A percentile compares a stretch with the other conserved stretches of the same genome.
phyloP scores from a whole-genome alignment of 2,329 filamentous ascomycete genomes.

The Karstenula rhodostoma region DNA sequence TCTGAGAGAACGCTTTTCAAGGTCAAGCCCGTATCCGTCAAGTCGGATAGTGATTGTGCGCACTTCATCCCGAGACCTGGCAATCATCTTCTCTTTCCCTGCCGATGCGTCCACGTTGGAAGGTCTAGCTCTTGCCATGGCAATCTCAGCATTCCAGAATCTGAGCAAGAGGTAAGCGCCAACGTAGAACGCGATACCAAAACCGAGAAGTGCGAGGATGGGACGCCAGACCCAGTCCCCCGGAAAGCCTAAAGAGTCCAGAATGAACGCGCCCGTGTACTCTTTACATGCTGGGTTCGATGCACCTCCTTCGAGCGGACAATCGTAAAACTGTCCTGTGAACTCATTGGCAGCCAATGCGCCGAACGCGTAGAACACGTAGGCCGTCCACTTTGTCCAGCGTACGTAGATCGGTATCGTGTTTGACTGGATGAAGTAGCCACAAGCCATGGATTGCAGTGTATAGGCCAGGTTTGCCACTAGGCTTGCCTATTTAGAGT shows the following conservation, averaged over 20 bases:
- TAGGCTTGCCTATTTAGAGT: constrained; percentile 62
- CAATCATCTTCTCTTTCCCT: constrained; percentile 74
- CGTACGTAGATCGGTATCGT: constrained; percentile 79
- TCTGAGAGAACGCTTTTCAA: constrained; percentile 67
- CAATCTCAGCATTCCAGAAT: constrained; percentile 73
- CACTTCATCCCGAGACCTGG: constrained; percentile 61
- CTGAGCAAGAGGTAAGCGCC: constrained; percentile 69
- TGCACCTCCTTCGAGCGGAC: constrained; percentile 68
- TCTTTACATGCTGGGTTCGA: constrained; percentile 71
- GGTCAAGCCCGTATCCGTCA: constrained; percentile 68
- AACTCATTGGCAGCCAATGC: constrained; percentile 79
- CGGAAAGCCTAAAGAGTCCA: constrained; percentile 74
- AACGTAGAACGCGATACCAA: constrained; percentile 69
- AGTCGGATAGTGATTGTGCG: constrained; percentile 71
- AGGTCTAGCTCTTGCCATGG: constrained; percentile 69
- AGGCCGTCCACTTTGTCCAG: constrained; percentile 76
- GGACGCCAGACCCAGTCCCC: constrained; percentile 72
- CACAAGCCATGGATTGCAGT: constrained; percentile 76
- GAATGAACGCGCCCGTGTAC: constrained; percentile 74
- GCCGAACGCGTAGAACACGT: constrained; percentile 70
- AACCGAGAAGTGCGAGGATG: constrained; percentile 69
- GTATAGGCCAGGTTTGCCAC: constrained; percentile 78
- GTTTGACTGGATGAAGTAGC: constrained; percentile 77
- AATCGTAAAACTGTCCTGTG: constrained; percentile 74
- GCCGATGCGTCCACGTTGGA: constrained; percentile 67